These are phyloP conservation scores for Paracoccidioides lutzii DNA, from an alignment of 2,329 filamentous ascomycete species.

Conservation along the genomic window DNA sequence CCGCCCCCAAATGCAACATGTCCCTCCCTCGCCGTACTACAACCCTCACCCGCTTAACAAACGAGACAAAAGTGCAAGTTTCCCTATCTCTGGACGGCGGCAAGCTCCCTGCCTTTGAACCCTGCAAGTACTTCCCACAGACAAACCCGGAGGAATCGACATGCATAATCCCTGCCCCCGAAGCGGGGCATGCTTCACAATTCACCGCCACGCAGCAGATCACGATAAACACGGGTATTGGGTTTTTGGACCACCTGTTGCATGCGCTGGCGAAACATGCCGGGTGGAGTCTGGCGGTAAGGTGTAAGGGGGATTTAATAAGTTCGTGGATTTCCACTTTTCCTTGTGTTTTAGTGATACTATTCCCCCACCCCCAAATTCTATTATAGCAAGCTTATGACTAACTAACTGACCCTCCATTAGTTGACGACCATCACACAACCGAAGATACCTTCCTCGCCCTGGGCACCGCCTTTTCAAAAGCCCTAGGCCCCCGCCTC, in stretches of 20 bases:
- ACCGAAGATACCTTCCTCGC: conserved; percentile 91
- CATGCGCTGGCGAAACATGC: conserved; percentile 93
- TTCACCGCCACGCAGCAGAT: conserved; percentile 74
- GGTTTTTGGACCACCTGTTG: conserved; percentile 97
- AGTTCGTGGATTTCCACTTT: conserved; percentile 45
- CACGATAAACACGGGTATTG: conserved; percentile 81
- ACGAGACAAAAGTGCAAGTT: conserved; percentile 94
- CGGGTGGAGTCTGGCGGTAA: conserved; percentile 77
- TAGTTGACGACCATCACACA: conserved; percentile 97
- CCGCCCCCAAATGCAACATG: conserved; percentile 9
- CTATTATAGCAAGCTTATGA: too few relatives aligned
- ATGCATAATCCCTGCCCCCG: conserved; percentile 31
- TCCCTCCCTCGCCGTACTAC: conserved; percentile 53
- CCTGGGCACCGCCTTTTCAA: conserved; percentile 71
- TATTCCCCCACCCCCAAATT: not conserved
- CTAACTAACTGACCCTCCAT: not conserved
- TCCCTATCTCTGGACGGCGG: conserved; percentile 90
- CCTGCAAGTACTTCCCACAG: conserved; percentile 45
- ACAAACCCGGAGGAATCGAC: conserved; percentile 41
- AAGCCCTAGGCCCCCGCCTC: conserved; percentile 61
- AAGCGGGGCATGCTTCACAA: conserved; percentile 67
- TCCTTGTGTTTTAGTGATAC: not conserved
- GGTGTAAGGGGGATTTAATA: conserved; percentile 79
- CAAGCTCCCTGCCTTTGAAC: conserved; percentile 34
- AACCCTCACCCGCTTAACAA: conserved; percentile 75